These are phyloP conservation scores for Austroboletus niveus DNA, from an alignment of 1,284 basidiomycete species.

Conservation along the genomic window DNA sequence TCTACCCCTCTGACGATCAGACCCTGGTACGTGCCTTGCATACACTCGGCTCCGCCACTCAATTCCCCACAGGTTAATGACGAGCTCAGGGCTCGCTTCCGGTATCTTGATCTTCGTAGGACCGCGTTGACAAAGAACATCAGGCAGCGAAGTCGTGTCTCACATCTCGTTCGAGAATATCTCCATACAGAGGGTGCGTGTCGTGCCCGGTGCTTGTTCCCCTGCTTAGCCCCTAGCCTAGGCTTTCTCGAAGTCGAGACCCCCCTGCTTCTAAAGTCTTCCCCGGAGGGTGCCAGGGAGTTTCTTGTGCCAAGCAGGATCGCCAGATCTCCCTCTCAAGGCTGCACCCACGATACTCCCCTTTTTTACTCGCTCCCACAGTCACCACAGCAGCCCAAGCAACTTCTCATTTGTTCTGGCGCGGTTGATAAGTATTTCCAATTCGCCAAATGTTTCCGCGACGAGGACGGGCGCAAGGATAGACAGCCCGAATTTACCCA, in stretches of 20 bases:
- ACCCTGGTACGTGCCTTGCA: slow-evolving; percentile 57
- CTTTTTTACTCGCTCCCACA: slow-evolving; percentile 90
- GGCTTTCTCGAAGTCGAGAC: slow-evolving; percentile 93
- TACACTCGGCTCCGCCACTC: slow-evolving; percentile 14
- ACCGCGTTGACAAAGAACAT: slow-evolving; percentile 74
- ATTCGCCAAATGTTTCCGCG: slow-evolving; percentile 91
- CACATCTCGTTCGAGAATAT: slow-evolving; percentile 71
- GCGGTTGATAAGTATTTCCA: slow-evolving; percentile 89
- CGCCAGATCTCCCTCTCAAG: slow-evolving; percentile 27
- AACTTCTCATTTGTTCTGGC: slow-evolving; percentile 91
- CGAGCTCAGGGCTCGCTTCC: slow-evolving; percentile 79
- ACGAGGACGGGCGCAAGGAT: slow-evolving; percentile 93
- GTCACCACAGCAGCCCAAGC: slow-evolving; percentile 95
- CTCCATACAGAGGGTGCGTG: slow-evolving; percentile 71
- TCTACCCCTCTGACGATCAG: slow-evolving; percentile 73
- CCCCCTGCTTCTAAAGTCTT: slow-evolving; percentile 87
- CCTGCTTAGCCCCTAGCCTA: slow-evolving; percentile 30
- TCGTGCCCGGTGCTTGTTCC: slow-evolving; percentile 1
- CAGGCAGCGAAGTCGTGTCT: slow-evolving; percentile 75
- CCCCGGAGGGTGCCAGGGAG: slow-evolving; percentile 93
- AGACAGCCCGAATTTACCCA: slow-evolving; percentile 97
- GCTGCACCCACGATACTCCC: slow-evolving; percentile 35
- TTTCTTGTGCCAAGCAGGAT: slow-evolving; percentile 89
- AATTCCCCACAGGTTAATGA: slow-evolving; percentile 67
- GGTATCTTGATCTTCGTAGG: slow-evolving; percentile 87